phyloP scores from a whole-genome alignment of 352 stramenopile genomes.

The Globisporangium paddicum region DNA sequence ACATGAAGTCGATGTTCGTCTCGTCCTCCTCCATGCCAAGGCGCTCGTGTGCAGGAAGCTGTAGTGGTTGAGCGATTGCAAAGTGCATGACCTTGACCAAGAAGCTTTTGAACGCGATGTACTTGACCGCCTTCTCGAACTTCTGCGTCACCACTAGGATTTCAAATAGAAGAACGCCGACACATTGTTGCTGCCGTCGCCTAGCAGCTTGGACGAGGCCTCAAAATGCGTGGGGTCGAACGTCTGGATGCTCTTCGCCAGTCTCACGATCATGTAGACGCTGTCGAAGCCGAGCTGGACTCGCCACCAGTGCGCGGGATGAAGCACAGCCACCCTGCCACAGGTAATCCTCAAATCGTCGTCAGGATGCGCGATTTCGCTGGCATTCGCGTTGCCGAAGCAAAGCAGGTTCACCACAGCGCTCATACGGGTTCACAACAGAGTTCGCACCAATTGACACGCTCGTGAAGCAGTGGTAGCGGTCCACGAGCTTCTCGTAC shows the following conservation, averaged over 20 bases:
- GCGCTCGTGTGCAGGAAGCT: conserved; percentile 55
- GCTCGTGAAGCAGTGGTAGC: conserved; percentile 66
- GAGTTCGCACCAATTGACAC: conserved; percentile 64
- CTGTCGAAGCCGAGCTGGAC: conserved; percentile 40
- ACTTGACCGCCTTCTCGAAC: conserved; percentile 80
- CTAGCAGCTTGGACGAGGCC: conserved; percentile 26
- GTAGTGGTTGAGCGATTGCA: conserved; percentile 74
- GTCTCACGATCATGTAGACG: conserved; percentile 51
- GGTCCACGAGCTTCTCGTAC: conserved; percentile 53
- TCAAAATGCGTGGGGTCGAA: conserved; percentile 76
- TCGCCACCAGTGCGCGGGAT: conserved; percentile 40
- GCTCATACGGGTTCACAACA: conserved; percentile 71
- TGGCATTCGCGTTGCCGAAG: conserved; percentile 74
- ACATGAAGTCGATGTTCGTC: conserved; percentile 52
- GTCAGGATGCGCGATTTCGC: conserved; percentile 67
- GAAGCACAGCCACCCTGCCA: conserved; percentile 84
- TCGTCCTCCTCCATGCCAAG: conserved; percentile 58
- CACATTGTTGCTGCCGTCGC: conserved; percentile 27
- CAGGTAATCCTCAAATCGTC: conserved; percentile 83
- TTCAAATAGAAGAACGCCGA: conserved; percentile 78
- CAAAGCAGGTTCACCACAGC: conserved; percentile 80
- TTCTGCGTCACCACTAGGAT: conserved; percentile 76
- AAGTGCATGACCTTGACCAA: conserved; percentile 79
- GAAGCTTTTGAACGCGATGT: conserved; percentile 70
- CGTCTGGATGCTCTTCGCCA: conserved; percentile 71